Conservation (phyloP, 2,329 filamentous ascomycete genomes). For the Fusarium humuli region DNA sequence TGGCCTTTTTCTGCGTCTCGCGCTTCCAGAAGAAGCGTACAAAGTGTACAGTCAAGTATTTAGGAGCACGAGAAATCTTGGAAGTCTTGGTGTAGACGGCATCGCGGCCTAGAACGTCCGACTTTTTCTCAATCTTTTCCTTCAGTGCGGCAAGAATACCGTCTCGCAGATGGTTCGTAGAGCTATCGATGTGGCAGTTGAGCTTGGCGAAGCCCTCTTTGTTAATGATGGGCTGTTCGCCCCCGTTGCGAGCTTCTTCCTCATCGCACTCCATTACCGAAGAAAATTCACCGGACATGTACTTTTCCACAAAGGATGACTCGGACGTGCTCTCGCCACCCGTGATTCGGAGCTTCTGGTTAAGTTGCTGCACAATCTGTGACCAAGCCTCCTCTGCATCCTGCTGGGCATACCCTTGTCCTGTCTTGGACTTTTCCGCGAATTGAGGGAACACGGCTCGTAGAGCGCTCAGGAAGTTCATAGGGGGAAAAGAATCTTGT, state of each 20-base stretch:
- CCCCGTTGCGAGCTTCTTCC: constrained; percentile 76
- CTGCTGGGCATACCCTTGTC: constrained; percentile 92
- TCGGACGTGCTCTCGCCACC: constrained; percentile 62
- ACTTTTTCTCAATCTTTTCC: constrained; percentile 92
- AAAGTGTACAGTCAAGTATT: constrained; percentile 97
- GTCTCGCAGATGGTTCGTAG: constrained; percentile 90
- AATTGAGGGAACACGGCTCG: constrained; percentile 90
- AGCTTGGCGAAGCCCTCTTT: constrained; percentile 89
- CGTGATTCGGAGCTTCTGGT: constrained; percentile 78
- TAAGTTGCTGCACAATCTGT: constrained; percentile 87
- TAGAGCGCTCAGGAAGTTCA: constrained; percentile 84
- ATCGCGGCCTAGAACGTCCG: constrained; percentile 79
- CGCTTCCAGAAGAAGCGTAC: constrained; percentile 98
- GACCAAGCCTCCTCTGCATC: constrained; percentile 99
- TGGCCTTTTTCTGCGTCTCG: constrained; percentile 96
- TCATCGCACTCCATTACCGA: constrained; percentile 88
- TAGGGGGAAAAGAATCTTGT: constrained; percentile 85
- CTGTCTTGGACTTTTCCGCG: constrained; percentile 85
- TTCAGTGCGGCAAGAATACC: constrained; percentile 84
- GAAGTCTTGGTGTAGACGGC: constrained; percentile 90
- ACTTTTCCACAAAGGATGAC: constrained; percentile 86
- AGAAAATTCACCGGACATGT: constrained; percentile 85
- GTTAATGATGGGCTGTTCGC: constrained; percentile 75
- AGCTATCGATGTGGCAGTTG: constrained; percentile 91
- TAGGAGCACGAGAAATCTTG: constrained; percentile 89